Conservation (phyloP, 2,329 filamentous ascomycete genomes). For the Sarocladiaceae sp. region DNA sequence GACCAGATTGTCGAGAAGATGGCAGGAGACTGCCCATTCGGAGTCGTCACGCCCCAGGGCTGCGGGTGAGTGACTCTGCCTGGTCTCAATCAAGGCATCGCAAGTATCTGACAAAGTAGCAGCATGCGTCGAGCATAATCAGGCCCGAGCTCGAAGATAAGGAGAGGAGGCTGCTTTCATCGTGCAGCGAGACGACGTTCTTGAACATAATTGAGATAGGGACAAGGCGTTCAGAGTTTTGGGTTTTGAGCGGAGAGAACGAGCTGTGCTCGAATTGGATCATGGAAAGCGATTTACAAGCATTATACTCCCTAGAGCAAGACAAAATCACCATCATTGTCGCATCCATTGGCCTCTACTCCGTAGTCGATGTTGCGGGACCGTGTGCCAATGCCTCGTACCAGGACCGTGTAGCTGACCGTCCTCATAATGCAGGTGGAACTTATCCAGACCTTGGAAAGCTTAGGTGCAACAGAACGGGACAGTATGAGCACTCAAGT, state of each 20-base stretch:
- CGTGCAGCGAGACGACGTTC: not conserved
- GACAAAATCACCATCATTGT: too few species aligned
- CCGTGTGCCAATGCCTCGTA: too few species aligned
- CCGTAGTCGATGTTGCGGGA: too few species aligned
- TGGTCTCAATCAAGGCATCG: constrained; percentile 13
- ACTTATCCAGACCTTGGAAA: too few species aligned
- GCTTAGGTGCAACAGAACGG: too few species aligned
- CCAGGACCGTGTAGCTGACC: too few species aligned
- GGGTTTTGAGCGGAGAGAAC: not conserved
- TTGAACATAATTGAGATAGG: not conserved
- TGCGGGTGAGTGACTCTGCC: constrained; percentile 50
- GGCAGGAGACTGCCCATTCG: constrained; percentile 50
- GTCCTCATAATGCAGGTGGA: too few species aligned
- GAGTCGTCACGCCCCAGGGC: constrained; percentile 50
- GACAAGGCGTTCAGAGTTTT: not conserved
- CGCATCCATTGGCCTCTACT: too few species aligned
- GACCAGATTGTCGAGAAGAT: constrained; percentile 48
- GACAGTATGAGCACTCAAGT: too few species aligned
- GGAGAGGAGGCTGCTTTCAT: not conserved
- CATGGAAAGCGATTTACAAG: too few species aligned
- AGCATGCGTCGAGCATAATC: constrained; percentile 1
- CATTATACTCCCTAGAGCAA: too few species aligned
- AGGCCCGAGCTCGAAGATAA: not conserved
- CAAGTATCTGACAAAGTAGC: not conserved
- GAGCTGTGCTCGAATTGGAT: not conserved